These are phyloP conservation scores for Microcera coccophila DNA, from an alignment of 2,329 filamentous ascomycete genomes.

Conservation along the genomic window DNA sequence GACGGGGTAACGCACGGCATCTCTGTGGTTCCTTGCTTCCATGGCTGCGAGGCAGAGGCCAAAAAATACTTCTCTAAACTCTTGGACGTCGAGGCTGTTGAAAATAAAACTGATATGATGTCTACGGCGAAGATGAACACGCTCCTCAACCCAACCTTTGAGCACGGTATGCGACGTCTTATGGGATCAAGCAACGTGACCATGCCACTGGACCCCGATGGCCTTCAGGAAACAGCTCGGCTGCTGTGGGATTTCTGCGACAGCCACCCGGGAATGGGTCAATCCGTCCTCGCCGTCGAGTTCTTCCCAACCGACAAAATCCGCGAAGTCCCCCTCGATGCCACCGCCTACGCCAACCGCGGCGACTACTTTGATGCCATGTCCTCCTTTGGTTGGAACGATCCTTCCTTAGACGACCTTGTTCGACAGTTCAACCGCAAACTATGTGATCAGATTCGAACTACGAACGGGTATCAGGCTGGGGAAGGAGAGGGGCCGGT, in stretches of 20 bases:
- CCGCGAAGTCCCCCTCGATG: conserved; percentile 30
- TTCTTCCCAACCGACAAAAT: conserved; percentile 39
- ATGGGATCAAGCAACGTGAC: conserved; percentile 24
- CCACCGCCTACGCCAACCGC: conserved; percentile 44
- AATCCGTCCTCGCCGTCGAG: conserved; percentile 35
- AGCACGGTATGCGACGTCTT: conserved; percentile 24
- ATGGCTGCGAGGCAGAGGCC: conserved; percentile 15
- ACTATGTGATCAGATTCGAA: conserved; percentile 25
- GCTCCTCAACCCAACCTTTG: conserved; percentile 22
- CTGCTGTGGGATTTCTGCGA: conserved; percentile 28
- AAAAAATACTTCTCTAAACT: conserved; percentile 19
- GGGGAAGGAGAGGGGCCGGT: conserved; percentile 22
- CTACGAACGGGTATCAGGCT: conserved; percentile 22
- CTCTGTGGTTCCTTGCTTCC: conserved; percentile 21
- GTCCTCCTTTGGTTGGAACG: conserved; percentile 39
- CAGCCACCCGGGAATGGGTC: conserved; percentile 16
- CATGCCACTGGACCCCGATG: conserved; percentile 34
- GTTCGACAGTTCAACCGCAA: conserved; percentile 38
- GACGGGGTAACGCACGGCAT: conserved; percentile 13
- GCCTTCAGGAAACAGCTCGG: conserved; percentile 25
- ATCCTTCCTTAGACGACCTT: conserved; percentile 33
- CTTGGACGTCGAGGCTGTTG: conserved; percentile 8
- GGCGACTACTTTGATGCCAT: conserved; percentile 43
- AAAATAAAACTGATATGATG: conserved; percentile 16
- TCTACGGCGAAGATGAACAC: conserved; percentile 20